Evolutionary conservation across 106 monocot genomes (phyloP).

Genomic region (Xerophyta viscosa): DNA sequence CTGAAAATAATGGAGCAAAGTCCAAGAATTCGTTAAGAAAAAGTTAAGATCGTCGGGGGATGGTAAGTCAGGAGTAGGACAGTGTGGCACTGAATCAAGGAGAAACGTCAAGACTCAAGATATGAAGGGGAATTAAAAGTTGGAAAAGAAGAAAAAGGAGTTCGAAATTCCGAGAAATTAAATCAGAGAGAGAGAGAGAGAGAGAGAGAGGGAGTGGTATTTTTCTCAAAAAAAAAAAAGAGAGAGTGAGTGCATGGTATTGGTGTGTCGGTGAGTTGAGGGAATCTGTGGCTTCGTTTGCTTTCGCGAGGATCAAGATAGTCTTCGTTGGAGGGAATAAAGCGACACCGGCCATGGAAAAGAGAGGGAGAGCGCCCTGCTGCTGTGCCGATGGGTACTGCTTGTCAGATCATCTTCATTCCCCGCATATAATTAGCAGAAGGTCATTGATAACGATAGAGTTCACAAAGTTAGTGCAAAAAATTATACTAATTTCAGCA

Average conservation of each 20-base stretch:
- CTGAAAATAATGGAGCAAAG: background rate
- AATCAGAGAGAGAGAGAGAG: background rate
- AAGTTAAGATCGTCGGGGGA: background rate
- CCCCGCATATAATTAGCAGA: background rate
- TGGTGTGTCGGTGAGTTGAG: too few species aligned
- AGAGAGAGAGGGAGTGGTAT: background rate
- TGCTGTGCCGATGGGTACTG: background rate
- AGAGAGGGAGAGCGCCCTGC: background rate
- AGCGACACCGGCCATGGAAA: constrained; percentile 7
- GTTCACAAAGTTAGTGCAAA: background rate
- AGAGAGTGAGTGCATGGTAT: too few species aligned
- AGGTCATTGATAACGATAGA: too few species aligned
- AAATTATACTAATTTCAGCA: too few species aligned
- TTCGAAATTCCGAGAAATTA: background rate
- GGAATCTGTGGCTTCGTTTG: constrained; percentile 34
- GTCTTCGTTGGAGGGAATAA: constrained; percentile 30
- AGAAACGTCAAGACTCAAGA: too few species aligned
- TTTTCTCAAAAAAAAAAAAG: too few species aligned
- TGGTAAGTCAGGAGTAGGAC: background rate
- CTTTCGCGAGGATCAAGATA: constrained; percentile 25
- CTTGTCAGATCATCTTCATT: background rate
- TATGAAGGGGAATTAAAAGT: too few species aligned
- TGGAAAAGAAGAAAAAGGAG: background rate
- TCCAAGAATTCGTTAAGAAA: background rate
- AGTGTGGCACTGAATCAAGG: background rate